A percentile compares a stretch with the other conserved stretches of the same genome.
These are phyloP conservation scores for Aspergillus nidulans DNA, from an alignment of 495 filamentous ascomycete species.

Conservation along the genomic window DNA sequence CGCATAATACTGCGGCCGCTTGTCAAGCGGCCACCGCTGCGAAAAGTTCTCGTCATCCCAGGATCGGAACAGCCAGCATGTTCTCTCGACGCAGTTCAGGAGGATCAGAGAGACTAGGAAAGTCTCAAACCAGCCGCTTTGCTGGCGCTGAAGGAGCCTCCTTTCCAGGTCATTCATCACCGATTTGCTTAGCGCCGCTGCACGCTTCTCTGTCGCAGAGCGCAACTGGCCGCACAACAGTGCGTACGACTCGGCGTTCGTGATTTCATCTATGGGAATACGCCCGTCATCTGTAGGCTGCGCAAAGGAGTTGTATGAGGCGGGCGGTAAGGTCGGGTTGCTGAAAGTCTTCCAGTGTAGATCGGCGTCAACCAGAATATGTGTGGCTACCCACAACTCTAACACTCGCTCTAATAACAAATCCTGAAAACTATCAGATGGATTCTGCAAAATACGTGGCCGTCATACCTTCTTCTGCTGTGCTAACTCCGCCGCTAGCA, in stretches of 20 bases:
- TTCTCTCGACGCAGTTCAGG: constrained; percentile 75
- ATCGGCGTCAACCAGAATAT: constrained; percentile 65
- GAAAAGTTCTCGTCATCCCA: constrained; percentile 60
- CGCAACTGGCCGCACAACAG: constrained; percentile 66
- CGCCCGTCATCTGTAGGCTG: constrained; percentile 42
- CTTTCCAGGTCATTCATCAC: constrained; percentile 75
- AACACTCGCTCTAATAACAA: constrained; percentile 60
- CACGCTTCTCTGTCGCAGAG: constrained; percentile 69
- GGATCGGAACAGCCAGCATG: constrained; percentile 74
- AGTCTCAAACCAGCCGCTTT: constrained; percentile 67
- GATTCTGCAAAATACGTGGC: neutral
- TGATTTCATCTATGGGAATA: constrained; percentile 40
- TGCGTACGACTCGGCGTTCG: constrained; percentile 43
- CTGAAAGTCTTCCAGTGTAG: constrained; percentile 60
- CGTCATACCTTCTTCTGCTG: constrained; percentile 46
- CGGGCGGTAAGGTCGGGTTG: constrained; percentile 44
- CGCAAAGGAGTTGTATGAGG: constrained; percentile 36
- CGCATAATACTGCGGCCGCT: constrained; percentile 58
- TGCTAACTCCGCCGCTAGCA: constrained; percentile 52
- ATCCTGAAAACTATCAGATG: constrained; percentile 36
- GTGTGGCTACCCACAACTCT: constrained; percentile 72
- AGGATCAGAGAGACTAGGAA: constrained; percentile 71
- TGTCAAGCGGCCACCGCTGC: constrained; percentile 66
- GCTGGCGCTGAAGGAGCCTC: constrained; percentile 65
- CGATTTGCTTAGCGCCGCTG: constrained; percentile 56